phyloP scores from a whole-genome alignment of 2,329 filamentous ascomycete genomes.

The Talaromyces sp. region DNA sequence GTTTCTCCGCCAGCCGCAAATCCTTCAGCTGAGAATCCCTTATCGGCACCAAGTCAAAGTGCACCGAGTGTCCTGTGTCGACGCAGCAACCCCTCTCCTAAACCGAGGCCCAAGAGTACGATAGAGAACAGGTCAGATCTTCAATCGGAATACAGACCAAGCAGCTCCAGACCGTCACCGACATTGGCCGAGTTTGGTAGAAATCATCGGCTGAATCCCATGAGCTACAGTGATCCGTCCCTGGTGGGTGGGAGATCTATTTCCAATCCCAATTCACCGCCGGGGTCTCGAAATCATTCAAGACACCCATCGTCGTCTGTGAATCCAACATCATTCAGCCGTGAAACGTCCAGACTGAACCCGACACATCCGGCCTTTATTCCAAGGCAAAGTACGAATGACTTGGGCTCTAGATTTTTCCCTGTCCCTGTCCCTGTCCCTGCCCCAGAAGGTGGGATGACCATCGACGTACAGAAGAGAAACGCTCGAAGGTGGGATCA shows the following conservation, averaged over 20 bases:
- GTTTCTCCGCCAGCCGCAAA: conserved; percentile 27
- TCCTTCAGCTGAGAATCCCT: conserved; percentile 22
- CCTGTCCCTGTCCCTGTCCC: neutral
- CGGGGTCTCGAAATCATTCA: conserved; percentile 28
- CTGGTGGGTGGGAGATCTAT: conserved; percentile 23
- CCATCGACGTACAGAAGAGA: conserved; percentile 1
- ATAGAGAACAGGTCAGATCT: conserved; percentile 22
- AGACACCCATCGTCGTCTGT: conserved; percentile 24
- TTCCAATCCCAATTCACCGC: conserved; percentile 27
- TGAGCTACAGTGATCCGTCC: conserved; percentile 36
- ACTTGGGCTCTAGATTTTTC: conserved; percentile 1
- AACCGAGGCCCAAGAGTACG: conserved; percentile 21
- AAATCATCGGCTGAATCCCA: conserved; percentile 31
- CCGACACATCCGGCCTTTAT: conserved; percentile 6
- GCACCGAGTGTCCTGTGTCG: conserved; percentile 21
- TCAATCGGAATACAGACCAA: conserved; percentile 32
- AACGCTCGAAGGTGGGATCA: neutral
- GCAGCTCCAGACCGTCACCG: conserved; percentile 31
- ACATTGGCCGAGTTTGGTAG: conserved; percentile 30
- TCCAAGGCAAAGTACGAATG: neutral
- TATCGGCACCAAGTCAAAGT: conserved; percentile 10
- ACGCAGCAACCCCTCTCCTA: conserved; percentile 15
- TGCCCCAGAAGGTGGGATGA: neutral
- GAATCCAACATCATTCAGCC: neutral
- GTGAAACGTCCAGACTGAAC: neutral